phyloP scores from a whole-genome alignment of 2,329 filamentous ascomycete genomes.

The Akanthomyces muscarius region DNA sequence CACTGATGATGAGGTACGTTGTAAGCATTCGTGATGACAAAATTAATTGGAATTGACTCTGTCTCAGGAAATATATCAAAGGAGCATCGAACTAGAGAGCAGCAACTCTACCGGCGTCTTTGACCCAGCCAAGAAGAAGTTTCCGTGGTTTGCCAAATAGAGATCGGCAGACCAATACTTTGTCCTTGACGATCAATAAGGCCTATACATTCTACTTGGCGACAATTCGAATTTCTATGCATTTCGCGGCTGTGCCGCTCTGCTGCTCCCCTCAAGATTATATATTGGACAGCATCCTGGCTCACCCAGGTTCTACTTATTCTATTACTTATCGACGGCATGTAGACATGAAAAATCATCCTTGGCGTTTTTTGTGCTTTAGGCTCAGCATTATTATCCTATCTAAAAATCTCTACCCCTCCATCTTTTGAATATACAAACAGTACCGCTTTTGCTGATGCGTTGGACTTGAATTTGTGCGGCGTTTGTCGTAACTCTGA shows the following conservation, averaged over 20 bases:
- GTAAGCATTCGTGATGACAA: not conserved
- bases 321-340: constrained; percentile 4
- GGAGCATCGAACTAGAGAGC: constrained; percentile 57
- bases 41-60: not conserved
- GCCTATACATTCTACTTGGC: not conserved
- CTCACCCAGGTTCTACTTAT: not conserved
- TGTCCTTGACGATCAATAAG: constrained; percentile 1
- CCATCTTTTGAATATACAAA: not conserved
- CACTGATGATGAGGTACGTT: constrained; percentile 80
- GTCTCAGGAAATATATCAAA: constrained; percentile 59
- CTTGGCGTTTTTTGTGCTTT: constrained; percentile 2
- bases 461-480: not conserved
- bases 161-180: constrained; percentile 13
- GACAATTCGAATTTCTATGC: not conserved
- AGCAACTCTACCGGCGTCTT: constrained; percentile 36
- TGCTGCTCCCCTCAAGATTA: not conserved
- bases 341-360: constrained; percentile 11
- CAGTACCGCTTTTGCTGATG: not conserved
- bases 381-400: not conserved
- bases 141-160: constrained; percentile 60
- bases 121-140: constrained; percentile 59
- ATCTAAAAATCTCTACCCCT: not conserved
- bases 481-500: not conserved
- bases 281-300: not conserved
- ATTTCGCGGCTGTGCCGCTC: constrained; percentile 10